Conservation (phyloP, 768 basidiomycete species). For the Russula emetica region DNA sequence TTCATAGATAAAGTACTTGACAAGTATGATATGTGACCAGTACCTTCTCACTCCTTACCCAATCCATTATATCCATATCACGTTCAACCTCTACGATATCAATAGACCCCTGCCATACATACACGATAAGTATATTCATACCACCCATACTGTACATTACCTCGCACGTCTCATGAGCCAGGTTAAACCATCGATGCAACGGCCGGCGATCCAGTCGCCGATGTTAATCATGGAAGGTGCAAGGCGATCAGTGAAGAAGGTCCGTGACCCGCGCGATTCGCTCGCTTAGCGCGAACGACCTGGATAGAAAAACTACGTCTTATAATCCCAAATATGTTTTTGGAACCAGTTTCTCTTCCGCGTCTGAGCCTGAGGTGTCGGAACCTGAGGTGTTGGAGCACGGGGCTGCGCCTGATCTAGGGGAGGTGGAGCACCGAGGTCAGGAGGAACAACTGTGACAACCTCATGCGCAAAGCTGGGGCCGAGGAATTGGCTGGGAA, state of each 20-base stretch:
- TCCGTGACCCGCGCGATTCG: background rate
- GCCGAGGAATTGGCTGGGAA: too few relatives aligned
- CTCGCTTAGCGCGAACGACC: too few relatives aligned
- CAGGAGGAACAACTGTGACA: background rate
- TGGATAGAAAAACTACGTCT: background rate
- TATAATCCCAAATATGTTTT: background rate
- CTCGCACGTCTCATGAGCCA: background rate
- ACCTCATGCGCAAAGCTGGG: background rate
- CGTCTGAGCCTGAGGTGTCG: too few relatives aligned
- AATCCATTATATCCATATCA: background rate
- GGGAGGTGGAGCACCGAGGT: background rate
- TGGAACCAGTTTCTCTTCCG: background rate
- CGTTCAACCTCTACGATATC: background rate
- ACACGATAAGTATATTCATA: background rate
- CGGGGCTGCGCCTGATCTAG: background rate
- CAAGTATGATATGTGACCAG: background rate
- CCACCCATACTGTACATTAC: too few relatives aligned
- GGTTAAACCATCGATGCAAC: too few relatives aligned
- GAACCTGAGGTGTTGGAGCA: background rate
- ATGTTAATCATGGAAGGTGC: background rate
- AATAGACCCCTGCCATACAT: background rate
- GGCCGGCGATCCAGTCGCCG: background rate
- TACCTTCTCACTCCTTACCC: background rate
- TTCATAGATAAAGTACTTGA: too few relatives aligned
- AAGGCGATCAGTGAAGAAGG: background rate